Evolutionary conservation across 2,329 filamentous ascomycete species (phyloP).

Genomic region (Emergomyces africanus): DNA sequence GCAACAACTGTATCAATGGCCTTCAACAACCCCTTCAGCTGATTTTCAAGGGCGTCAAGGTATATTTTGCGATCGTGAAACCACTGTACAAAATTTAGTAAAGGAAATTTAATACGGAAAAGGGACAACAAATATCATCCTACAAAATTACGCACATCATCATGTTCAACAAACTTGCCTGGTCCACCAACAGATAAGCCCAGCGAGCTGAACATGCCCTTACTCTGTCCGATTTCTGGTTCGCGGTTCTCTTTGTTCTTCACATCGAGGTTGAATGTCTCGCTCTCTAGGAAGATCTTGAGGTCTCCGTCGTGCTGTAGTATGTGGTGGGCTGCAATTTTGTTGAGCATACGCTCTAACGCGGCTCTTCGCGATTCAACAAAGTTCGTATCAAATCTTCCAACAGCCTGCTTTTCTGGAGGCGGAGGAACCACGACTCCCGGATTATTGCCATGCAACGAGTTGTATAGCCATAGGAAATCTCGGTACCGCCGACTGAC

Average conservation of each 20-base stretch:
- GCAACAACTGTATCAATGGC: constrained; percentile 85
- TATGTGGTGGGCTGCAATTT: constrained; percentile 76
- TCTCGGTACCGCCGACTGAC: constrained; percentile 91
- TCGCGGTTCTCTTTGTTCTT: constrained; percentile 96
- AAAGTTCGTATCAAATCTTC: constrained; percentile 91
- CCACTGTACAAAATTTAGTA: constrained; percentile 48
- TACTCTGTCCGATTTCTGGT: constrained; percentile 73
- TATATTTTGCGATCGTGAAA: constrained; percentile 96
- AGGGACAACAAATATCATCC: not conserved
- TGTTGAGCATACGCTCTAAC: constrained; percentile 95
- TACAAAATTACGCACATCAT: constrained; percentile 51
- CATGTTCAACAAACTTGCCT: constrained; percentile 90
- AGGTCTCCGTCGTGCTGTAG: constrained; percentile 87
- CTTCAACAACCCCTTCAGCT: constrained; percentile 81
- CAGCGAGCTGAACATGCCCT: constrained; percentile 80
- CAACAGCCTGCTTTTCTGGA: constrained; percentile 94
- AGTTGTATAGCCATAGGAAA: constrained; percentile 95
- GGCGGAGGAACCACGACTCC: constrained; percentile 91
- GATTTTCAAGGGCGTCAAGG: constrained; percentile 82
- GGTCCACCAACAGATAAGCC: constrained; percentile 64
- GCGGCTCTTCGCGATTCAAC: constrained; percentile 85
- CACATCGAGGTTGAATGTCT: constrained; percentile 88
- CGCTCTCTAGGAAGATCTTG: constrained; percentile 94
- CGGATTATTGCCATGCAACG: constrained; percentile 85
- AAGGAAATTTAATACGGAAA: not conserved